Evolutionary conservation across 2,329 filamentous ascomycete genomes (phyloP), one percentile per base, ranked within the genome.

Genomic region (Pseudonectria foliicola): DNA sequence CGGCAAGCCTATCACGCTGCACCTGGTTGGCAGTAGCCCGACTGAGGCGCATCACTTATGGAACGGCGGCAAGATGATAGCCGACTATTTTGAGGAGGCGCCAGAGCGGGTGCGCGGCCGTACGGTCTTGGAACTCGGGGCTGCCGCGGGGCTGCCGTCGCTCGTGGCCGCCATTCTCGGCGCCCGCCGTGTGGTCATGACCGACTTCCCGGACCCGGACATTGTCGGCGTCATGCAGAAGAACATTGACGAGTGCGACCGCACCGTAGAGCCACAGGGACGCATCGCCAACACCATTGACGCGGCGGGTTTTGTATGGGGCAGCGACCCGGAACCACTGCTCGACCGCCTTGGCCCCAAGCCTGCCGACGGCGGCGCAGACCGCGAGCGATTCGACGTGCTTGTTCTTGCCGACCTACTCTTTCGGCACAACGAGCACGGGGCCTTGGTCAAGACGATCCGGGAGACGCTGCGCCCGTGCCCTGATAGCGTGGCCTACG

Each of bases 31-130:
- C 40, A 80, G 85, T 60, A 90, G 85, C 66, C 85, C 88, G 15
- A 75, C 93, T 11, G 94, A 93, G 76, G 89, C 86, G 12, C 86
- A 95, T 61, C 74, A 85, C 45, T 73, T 95, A 21, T 96, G 90
- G 90, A 93, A 95, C 60, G 89, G 86, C 41, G 82, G 82, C 40
- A 82, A 85, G 43, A 77, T 85, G 26, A 73, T 90, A 31, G 77
- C 88, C 12, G 70, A 78, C 47, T 88, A 88, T 61, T 77, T 95
- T 38, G 86, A 95, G 61, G 64, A 74, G 27, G 68, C 78, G 44
- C 71, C 78, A n/a, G 52, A 60, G 7, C 70, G 85, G 4, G 71
- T 94, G n/a, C 53, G 62, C 11, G 71, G 63, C 44, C 80, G 77
- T 55, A 78, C 79, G n/a, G 75, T 95, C 3, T 75, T 95, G 7